Base-by-base conservation (phyloP, 2,329 filamentous ascomycete species). In the Cyphellophora europaea region DNA sequence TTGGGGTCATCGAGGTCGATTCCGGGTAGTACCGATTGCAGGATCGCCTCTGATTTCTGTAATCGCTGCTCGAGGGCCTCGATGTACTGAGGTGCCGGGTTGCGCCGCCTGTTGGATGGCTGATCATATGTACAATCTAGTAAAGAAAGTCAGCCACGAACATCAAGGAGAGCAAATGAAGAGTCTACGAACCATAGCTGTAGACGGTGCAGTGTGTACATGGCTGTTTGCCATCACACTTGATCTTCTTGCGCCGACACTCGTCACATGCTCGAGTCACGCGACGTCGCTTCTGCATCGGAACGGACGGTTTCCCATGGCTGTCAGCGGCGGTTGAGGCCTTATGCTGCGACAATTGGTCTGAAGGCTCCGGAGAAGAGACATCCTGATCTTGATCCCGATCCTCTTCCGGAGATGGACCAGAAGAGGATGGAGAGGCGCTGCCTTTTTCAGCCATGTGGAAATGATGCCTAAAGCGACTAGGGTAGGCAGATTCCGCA, bases 161-260 rank as follows among this genome's bases (percentile, higher is more conserved):
- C n/a, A n/a, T n/a, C n/a, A n/a, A n/a, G n/a, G n/a, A n/a, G n/a
- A n/a, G n/a, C n/a, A n/a, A n/a, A n/a, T n/a, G n/a, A n/a, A n/a
- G n/a, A n/a, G n/a, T 33, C 18, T 15, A 50, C 71, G 54, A 71
- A 95, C 91, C 89, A 67, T 98, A 98, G 57, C 87, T 95, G 61
- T 98, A 98, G 32, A 96, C 87, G 8, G 88, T 93, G 59, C 91
- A 98, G 60, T 96, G 91, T 0, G 88, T 95, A 61, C 84, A 91
- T 6, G 84, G 84, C 55, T 88, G 82, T 58, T 87, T 86, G 48
- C 47, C 47, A 35, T 49, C 47, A 40, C 48, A 89, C 56, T 88
- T 89, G 53, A 89, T 89, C 60, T 89, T 89, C 58, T 89, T 89
- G 48, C 82, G 72, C 38, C 83, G 73, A 54, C 83, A 89, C 57